Evolutionary conservation across 805 yeast species (phyloP), one percentile per base, ranked within the genome.

Genomic region (Candida broadrunensis): DNA sequence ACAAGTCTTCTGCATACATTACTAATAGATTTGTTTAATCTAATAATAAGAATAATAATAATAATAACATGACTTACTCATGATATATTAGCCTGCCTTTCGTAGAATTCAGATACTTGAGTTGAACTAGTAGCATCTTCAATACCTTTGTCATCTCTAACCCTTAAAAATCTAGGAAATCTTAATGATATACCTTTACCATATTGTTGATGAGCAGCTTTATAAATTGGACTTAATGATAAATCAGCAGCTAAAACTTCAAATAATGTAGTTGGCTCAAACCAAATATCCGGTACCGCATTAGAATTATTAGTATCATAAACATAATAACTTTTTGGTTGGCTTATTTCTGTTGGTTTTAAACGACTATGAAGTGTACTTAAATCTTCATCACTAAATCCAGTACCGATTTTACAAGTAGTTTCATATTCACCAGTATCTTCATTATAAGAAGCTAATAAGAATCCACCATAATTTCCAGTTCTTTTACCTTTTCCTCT

Each of bases 331-430:
- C 85, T 71, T 49, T 81, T 84, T 2, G 96, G 85, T n/a, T 59
- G 66, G 0, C 65, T 55, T 12, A 80, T 75, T 39, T 81, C 93
- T 0, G 88, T 80, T 2, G 87, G 83, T 32, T 82, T 78, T 43
- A 93, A 71, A 36, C 70, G 70, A 19, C 73, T 76, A 52, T 82
- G 72, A 24, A 93, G 60, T 20, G 63, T 64, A 26, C 78, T 79
- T 42, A 93, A 71, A 54, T 81, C 76, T 48, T 68, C 97, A 49
- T 93, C 99, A 31, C 89, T 79, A 56, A 93, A 93, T 0, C 99
- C 99, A 0, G 99, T 93, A 36, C 99, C 99, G 41, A 95, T 90
- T 60, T 93, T 93, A 67, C 99, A 93, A 32, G 95, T 84, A 0
- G 97, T 86, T 61, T 93, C 98, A 58, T 78, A 88, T 54, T 90